A percentile compares a stretch with the other conserved stretches of the same genome.
Evolutionary conservation across 495 filamentous ascomycete genomes (phyloP).

Genomic region (Platismatia glauca): DNA sequence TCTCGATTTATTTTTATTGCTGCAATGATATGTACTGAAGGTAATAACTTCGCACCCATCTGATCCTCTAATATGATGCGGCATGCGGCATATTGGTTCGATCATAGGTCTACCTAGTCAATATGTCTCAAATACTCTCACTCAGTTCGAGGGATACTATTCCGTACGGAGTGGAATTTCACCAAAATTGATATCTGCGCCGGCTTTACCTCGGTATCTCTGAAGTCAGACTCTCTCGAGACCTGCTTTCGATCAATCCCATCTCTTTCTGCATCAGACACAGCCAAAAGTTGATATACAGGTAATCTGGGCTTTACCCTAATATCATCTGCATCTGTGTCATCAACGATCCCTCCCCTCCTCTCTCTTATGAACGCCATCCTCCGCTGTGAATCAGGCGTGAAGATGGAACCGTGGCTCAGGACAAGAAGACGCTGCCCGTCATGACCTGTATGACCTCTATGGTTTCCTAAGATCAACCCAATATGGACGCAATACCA

Average conservation of each 20-base stretch:
- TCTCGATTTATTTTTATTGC: no score
- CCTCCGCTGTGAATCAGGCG: neutral
- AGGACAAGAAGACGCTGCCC: slow-evolving; percentile 5
- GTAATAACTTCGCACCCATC: neutral
- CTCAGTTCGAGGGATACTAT: no score
- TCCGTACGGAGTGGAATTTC: no score
- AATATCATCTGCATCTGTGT: neutral
- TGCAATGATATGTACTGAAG: no score
- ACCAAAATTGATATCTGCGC: no score
- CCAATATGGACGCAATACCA: neutral
- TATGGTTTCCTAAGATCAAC: neutral
- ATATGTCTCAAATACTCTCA: no score
- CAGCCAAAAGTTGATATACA: neutral
- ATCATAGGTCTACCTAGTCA: no score
- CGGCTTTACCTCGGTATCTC: neutral
- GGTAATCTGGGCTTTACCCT: neutral
- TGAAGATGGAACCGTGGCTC: slow-evolving; percentile 5
- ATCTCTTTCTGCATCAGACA: no score
- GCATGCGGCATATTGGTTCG: no score
- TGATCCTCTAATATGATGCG: neutral
- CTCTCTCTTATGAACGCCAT: neutral
- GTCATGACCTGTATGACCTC: neutral
- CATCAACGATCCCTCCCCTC: neutral
- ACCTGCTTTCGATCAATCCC: no score
- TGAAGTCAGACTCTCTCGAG: no score